Evolutionary conservation across 192 early-diverging fungal species (phyloP).

Genomic region (Haplosporangium gracile): DNA sequence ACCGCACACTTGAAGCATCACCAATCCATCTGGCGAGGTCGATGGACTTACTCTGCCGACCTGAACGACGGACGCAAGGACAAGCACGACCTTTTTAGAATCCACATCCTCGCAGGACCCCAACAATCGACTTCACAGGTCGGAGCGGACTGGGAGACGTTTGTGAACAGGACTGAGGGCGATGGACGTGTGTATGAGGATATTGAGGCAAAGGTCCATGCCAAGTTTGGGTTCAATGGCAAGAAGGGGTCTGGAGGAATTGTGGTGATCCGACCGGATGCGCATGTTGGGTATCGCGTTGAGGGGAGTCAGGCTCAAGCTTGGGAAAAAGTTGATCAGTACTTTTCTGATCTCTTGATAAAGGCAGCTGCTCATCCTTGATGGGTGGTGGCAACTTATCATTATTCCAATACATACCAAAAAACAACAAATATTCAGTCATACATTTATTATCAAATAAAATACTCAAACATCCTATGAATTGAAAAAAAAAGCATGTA

Average conservation of each 20-base stretch:
- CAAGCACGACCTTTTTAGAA: constrained; percentile 30
- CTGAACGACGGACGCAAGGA: constrained; percentile 26
- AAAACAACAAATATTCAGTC: too few relatives aligned
- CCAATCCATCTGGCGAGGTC: constrained; percentile 7
- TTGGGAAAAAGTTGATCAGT: neutral
- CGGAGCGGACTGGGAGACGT: neutral
- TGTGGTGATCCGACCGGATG: constrained; percentile 8
- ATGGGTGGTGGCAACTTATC: too few relatives aligned
- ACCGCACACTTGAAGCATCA: constrained; percentile 11
- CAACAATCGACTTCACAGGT: neutral
- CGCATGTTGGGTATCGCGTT: constrained; percentile 9
- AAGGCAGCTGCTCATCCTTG: neutral
- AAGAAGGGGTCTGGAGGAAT: neutral
- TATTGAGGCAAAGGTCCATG: neutral
- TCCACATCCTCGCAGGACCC: constrained; percentile 18
- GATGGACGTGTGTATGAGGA: neutral
- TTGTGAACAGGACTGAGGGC: neutral
- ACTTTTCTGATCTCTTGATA: neutral
- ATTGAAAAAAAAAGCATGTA: too few relatives aligned
- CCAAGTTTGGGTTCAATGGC: neutral
- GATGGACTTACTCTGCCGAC: constrained; percentile 17
- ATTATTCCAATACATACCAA: too few relatives aligned
- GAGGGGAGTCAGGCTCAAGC: neutral
- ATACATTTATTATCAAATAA: too few relatives aligned
- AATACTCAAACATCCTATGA: too few relatives aligned